These are phyloP conservation scores for Pyrenochaeta sp. DNA, from an alignment of 2,329 filamentous ascomycete species.

Conservation along the genomic window DNA sequence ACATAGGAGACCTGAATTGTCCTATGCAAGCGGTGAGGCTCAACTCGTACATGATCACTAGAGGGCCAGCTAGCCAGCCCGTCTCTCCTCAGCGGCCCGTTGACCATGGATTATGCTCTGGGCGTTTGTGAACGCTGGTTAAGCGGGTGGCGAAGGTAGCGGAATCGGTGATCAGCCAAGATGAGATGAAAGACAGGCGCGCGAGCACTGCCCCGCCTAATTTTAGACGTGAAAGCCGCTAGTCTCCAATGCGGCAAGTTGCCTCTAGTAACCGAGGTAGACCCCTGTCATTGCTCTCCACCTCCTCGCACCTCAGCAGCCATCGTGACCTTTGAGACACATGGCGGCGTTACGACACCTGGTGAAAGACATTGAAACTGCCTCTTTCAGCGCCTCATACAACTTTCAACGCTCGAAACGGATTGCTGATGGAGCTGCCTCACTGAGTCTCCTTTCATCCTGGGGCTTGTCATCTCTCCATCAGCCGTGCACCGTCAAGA, in stretches of 20 bases:
- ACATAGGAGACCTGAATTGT: conserved; percentile 28
- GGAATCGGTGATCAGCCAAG: conserved; percentile 26
- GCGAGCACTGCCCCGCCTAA: conserved; percentile 42
- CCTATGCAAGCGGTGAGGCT: conserved; percentile 22
- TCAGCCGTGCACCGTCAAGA: not conserved
- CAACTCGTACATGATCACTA: conserved; percentile 16
- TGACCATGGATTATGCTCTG: conserved; percentile 2
- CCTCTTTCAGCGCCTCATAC: conserved; percentile 8
- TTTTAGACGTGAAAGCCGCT: conserved; percentile 31
- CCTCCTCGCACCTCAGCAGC: conserved; percentile 4
- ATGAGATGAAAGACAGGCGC: conserved; percentile 20
- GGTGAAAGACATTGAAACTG: conserved; percentile 6
- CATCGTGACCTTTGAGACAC: not conserved
- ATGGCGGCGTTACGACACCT: conserved; percentile 7
- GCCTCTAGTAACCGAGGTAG: conserved; percentile 19
- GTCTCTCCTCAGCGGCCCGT: conserved; percentile 25
- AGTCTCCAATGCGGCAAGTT: conserved; percentile 12
- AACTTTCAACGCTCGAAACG: conserved; percentile 11
- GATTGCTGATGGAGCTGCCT: not conserved
- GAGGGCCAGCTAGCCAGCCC: conserved; percentile 20
- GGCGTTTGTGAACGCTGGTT: conserved; percentile 7
- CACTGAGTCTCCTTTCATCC: not conserved
- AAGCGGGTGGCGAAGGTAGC: conserved; percentile 29
- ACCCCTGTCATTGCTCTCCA: conserved; percentile 15
- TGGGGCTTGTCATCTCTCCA: not conserved